Evolutionary conservation across 257 asterid species (phyloP).

Genomic region (Henckelia pumila): DNA sequence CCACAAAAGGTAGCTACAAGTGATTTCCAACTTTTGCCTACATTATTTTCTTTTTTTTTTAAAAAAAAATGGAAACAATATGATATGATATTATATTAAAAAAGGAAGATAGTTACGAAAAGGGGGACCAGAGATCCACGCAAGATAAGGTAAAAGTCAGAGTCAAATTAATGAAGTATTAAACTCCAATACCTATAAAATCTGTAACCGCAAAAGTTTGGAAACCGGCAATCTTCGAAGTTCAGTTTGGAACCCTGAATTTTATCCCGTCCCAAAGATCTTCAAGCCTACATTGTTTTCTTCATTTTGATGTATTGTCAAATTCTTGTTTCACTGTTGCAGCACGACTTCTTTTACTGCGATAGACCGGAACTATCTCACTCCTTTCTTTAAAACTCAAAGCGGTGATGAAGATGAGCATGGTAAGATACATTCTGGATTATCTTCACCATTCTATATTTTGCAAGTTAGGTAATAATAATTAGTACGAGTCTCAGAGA

Average conservation of each 20-base stretch:
- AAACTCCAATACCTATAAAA: no score
- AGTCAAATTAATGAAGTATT: no score
- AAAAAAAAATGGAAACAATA: no score
- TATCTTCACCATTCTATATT: not conserved
- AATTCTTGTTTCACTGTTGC: slow-evolving; percentile 39
- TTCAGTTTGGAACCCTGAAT: no score
- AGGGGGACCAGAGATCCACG: no score
- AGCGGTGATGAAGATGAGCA: slow-evolving; percentile 76
- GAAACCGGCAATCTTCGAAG: no score
- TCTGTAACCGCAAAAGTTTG: no score
- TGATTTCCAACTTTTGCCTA: not conserved
- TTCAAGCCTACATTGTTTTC: not conserved
- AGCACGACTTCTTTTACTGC: slow-evolving; percentile 90
- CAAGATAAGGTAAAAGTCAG: no score
- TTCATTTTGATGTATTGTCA: slow-evolving; percentile 13
- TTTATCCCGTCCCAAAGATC: no score
- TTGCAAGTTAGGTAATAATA: not conserved
- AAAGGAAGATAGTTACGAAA: no score
- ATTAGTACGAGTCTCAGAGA: not conserved
- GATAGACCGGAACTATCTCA: slow-evolving; percentile 88
- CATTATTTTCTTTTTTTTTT: not conserved
- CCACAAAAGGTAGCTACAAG: slow-evolving; percentile 57
- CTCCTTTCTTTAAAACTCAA: slow-evolving; percentile 93
- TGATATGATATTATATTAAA: no score
- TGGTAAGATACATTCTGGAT: slow-evolving; percentile 46